phyloP scores from a whole-genome alignment of 352 stramenopile genomes.

The Globisporangium recalcitrans region DNA sequence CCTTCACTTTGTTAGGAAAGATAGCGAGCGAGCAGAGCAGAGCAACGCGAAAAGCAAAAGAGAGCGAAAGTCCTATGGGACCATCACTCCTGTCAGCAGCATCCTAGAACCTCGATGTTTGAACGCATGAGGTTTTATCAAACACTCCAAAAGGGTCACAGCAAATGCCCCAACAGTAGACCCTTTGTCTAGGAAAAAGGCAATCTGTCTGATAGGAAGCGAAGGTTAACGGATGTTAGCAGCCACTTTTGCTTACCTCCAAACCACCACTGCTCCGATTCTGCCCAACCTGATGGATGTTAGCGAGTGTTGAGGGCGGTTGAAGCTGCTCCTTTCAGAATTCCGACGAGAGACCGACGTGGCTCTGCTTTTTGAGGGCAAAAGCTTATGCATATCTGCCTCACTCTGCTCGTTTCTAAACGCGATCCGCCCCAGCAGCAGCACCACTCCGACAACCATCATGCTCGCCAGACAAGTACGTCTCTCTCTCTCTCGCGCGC shows the following conservation, averaged over 20 bases:
- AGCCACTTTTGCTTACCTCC: not conserved
- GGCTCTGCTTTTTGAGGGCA: constrained; percentile 1
- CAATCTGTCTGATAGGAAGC: not conserved
- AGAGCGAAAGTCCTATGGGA: not conserved
- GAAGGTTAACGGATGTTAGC: not conserved
- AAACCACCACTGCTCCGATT: not conserved
- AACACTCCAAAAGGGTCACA: not conserved
- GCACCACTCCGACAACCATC: not conserved
- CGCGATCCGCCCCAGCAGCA: not conserved
- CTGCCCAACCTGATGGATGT: not conserved
- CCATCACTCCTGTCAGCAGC: constrained; percentile 1
- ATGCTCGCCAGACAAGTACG: constrained; percentile 38
- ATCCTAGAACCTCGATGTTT: not conserved
- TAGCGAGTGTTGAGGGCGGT: constrained; percentile 2
- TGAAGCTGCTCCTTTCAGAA: constrained; percentile 10
- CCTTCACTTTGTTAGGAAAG: constrained; percentile 17
- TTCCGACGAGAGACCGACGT: constrained; percentile 16
- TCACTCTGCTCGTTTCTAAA: constrained; percentile 1
- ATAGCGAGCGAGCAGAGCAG: constrained; percentile 19
- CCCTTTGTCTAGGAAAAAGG: not conserved
- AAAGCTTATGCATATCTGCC: too few species aligned
- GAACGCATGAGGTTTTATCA: not conserved
- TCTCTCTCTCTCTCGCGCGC: not conserved
- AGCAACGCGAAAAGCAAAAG: not conserved
- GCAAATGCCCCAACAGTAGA: not conserved